phyloP scores from a whole-genome alignment of 805 yeast species.

The Metschnikowia cerradonensis region DNA sequence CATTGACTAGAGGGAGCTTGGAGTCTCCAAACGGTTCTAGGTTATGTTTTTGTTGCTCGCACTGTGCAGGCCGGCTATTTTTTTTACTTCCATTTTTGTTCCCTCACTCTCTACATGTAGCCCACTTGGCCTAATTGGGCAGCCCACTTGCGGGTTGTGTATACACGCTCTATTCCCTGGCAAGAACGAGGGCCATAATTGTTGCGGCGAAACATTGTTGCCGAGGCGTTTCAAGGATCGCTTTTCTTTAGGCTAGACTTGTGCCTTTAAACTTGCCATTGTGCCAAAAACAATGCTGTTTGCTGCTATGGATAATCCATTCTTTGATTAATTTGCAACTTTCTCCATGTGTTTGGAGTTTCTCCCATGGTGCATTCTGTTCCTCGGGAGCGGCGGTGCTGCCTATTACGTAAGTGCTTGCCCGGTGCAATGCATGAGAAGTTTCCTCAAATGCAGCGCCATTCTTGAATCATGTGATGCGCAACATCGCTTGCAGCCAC shows the following conservation, averaged over 20 bases:
- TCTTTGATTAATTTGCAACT: neutral
- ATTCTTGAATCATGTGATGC: neutral
- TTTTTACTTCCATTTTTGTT: constrained; percentile 6
- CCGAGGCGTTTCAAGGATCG: neutral
- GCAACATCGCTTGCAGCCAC: neutral
- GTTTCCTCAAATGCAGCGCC: constrained; percentile 3
- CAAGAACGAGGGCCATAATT: neutral
- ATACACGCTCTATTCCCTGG: neutral
- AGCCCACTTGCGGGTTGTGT: neutral
- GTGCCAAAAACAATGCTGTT: neutral
- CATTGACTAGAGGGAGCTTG: neutral
- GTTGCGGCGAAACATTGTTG: constrained; percentile 1
- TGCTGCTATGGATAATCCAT: neutral
- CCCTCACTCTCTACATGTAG: constrained; percentile 8
- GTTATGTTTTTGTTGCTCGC: constrained; percentile 1
- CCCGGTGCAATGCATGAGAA: constrained; percentile 1
- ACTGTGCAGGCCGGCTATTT: constrained; percentile 12
- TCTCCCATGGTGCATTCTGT: neutral
- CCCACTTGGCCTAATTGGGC: constrained; percentile 10
- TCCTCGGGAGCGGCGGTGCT: neutral
- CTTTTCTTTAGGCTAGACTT: neutral
- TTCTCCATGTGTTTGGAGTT: neutral
- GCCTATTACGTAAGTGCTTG: constrained; percentile 2
- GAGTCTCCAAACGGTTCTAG: neutral
- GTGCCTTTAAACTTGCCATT: neutral